phyloP scores from a whole-genome alignment of 305 asterid species.

The Fraxinus velutina region DNA sequence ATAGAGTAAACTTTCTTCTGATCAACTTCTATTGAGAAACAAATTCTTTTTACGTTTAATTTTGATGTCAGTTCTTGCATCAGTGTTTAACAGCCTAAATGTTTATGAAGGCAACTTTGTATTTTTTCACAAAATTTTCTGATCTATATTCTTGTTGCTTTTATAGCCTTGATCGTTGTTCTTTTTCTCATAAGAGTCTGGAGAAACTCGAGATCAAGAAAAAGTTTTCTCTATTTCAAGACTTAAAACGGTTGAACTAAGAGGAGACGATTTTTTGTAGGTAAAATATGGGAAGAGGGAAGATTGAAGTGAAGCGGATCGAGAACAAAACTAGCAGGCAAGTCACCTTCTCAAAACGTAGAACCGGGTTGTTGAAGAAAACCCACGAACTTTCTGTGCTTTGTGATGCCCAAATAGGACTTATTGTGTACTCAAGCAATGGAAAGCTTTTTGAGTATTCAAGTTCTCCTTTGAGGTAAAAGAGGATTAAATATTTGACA shows the following conservation, averaged over 20 bases:
- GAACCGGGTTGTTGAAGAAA: constrained; percentile 71
- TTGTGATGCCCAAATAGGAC: constrained; percentile 86
- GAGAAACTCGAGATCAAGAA: constrained; percentile 4
- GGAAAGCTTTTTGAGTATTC: constrained; percentile 66
- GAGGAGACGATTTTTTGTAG: not conserved
- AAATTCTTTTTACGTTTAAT: constrained; percentile 18
- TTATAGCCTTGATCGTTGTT: not conserved
- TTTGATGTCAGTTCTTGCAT: constrained; percentile 14
- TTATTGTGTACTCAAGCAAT: constrained; percentile 64
- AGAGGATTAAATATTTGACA: not conserved
- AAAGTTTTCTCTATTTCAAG: constrained; percentile 2
- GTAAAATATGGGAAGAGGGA: constrained; percentile 69
- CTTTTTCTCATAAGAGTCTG: not conserved
- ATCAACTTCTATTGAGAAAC: constrained; percentile 22
- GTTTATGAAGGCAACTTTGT: constrained; percentile 19
- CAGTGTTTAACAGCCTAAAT: not conserved
- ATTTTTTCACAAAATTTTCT: not conserved
- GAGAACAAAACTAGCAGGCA: constrained; percentile 80
- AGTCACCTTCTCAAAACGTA: constrained; percentile 73
- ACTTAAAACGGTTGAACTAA: not conserved
- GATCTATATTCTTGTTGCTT: constrained; percentile 3
- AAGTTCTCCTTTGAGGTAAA: constrained; percentile 51
- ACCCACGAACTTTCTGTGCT: constrained; percentile 80
- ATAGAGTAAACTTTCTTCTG: constrained; percentile 27
- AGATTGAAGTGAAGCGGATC: constrained; percentile 75